Percentiles rank a stretch among this genome's conserved stretches.
Conservation (phyloP, 495 filamentous ascomycete genomes). For the Glonium stellatum region DNA sequence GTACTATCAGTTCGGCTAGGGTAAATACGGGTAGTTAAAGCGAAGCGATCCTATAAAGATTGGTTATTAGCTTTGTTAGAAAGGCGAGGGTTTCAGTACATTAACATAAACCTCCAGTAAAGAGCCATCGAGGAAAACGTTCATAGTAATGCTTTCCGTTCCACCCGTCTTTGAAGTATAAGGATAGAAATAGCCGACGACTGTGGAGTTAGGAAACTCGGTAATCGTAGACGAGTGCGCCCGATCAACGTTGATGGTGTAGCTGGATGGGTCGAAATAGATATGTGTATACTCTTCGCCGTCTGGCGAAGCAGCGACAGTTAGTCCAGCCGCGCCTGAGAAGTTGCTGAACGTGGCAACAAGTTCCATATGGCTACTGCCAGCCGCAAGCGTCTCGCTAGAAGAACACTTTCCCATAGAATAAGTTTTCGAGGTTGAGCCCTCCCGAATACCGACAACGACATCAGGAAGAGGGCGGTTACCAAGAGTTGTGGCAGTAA, state of each 20-base stretch:
- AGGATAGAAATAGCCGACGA: constrained; percentile 35
- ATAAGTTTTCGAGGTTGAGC: constrained; percentile 8
- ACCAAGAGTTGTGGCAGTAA: constrained; percentile 38
- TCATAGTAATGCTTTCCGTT: constrained; percentile 30
- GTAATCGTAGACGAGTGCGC: constrained; percentile 29
- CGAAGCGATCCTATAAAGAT: constrained; percentile 30
- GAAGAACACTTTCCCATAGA: constrained; percentile 6
- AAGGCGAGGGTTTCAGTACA: constrained; percentile 8
- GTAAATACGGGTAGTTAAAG: constrained; percentile 36
- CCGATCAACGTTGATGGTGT: constrained; percentile 35
- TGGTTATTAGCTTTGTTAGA: neutral
- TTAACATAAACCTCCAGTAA: constrained; percentile 36
- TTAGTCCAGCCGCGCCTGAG: constrained; percentile 28
- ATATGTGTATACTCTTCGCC: constrained; percentile 37
- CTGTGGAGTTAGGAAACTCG: constrained; percentile 29
- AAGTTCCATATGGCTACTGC: constrained; percentile 28
- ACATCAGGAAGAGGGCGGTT: constrained; percentile 38
- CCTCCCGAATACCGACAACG: constrained; percentile 30
- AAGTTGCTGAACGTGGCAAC: constrained; percentile 28
- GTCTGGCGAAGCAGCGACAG: constrained; percentile 31
- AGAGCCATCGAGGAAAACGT: constrained; percentile 35
- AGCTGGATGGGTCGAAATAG: constrained; percentile 31
- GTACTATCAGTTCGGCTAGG: constrained; percentile 30
- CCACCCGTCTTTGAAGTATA: constrained; percentile 25
- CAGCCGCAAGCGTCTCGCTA: constrained; percentile 19